Evolutionary conservation across 371 early-diverging fungal species (phyloP), one percentile per base, ranked within the genome.

Genomic region (Ordospora colligata): DNA sequence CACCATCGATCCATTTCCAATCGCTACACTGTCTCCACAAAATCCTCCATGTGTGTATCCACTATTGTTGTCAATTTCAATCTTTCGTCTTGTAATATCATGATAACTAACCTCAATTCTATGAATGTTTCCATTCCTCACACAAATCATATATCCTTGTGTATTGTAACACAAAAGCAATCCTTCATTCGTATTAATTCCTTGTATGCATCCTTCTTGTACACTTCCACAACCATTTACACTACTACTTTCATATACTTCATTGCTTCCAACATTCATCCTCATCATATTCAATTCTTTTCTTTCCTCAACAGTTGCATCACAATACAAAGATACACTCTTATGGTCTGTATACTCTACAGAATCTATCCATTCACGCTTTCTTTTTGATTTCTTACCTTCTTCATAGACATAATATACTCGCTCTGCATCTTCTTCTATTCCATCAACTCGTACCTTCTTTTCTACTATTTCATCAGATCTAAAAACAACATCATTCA

Each of bases 21-120:
- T n/a, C 17, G 66, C 21, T 17, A 74, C 42, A 23, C 21, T 67
- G 10, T 54, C 37, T 22, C 53, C 37, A 45, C 42, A 54, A 25
- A 74, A 74, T 23, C 7, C 17, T 17, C 74, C 74, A 12, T 40
- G 6, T 1, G 51, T 40, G 40, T 67, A 74, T 32, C 47, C 37
- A 37, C 46, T 37, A 47, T 23, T 49, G 45, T 67, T 53, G 14
- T 23, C 19, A 12, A 67, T 14, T 47, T 74, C 68, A 47, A 74
- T 54, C 25, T 5, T 52, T 45, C 27, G 42, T 40, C 42, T 27
- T 1, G 52, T 52, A 19, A 44, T 37, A 50, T 67, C 74, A 47
- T 74, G 74, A 45, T 47, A 74, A 14, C 21, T 66, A 12, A 74
- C n/a, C 14, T 74, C 74, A 11, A 74, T 45, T 53, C 47, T 66